phyloP scores from a whole-genome alignment of 2,329 filamentous ascomycete species.

The Penicillium sp. region DNA sequence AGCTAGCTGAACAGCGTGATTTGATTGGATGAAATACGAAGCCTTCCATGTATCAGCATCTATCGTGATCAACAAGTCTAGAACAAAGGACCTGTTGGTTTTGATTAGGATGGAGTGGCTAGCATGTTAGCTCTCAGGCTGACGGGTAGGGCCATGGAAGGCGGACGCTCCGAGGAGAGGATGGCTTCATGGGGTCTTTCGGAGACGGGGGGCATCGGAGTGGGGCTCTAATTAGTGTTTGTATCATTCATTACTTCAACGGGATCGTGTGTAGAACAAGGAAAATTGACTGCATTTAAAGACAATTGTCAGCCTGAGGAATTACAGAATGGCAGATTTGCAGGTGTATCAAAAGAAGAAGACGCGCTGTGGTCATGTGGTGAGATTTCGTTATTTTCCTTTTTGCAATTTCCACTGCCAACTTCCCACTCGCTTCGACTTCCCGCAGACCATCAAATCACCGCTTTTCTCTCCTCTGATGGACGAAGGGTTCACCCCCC shows the following conservation, averaged over 20 bases:
- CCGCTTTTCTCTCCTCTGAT: background rate
- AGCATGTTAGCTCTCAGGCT: background rate
- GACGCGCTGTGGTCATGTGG: background rate
- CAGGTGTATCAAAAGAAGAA: background rate
- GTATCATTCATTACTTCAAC: background rate
- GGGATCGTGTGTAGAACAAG: background rate
- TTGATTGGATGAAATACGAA: slow-evolving; percentile 16
- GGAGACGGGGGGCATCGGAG: background rate
- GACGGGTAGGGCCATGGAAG: background rate
- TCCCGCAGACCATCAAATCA: background rate
- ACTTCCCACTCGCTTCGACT: background rate
- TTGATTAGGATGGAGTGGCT: slow-evolving; percentile 27
- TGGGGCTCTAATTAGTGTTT: background rate
- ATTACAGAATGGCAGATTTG: background rate
- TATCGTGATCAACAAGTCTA: slow-evolving; percentile 27
- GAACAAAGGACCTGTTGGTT: slow-evolving; percentile 13
- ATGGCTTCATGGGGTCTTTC: background rate
- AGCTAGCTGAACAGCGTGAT: background rate
- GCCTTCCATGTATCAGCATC: slow-evolving; percentile 1
- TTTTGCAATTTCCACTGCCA: background rate
- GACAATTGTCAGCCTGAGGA: background rate
- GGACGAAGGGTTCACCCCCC: slow-evolving; percentile 5
- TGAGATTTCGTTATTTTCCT: background rate
- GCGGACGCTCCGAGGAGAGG: background rate
- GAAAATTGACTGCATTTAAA: too few relatives aligned